phyloP scores from a whole-genome alignment of 1,284 basidiomycete species.

The Ganoderma sp. region DNA sequence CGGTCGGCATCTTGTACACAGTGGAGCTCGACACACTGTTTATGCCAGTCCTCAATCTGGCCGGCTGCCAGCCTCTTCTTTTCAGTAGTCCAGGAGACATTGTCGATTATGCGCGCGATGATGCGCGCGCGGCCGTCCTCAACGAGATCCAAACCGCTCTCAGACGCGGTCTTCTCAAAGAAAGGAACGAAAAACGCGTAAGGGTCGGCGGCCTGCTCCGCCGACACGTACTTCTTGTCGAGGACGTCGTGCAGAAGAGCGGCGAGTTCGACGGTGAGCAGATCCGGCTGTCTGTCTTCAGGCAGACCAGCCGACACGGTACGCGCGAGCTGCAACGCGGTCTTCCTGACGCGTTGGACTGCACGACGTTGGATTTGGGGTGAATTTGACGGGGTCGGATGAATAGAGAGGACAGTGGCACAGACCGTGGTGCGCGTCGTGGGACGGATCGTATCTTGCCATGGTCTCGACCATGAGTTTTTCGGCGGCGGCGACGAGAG shows the following conservation, averaged over 20 bases:
- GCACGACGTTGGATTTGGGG: conserved; percentile 4
- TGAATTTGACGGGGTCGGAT: not conserved
- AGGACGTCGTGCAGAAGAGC: conserved; percentile 90
- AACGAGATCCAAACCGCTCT: conserved; percentile 58
- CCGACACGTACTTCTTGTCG: conserved; percentile 82
- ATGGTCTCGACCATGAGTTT: conserved; percentile 77
- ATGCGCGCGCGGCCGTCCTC: conserved; percentile 61
- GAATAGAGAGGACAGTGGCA: conserved; percentile 14
- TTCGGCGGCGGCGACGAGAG: conserved; percentile 65
- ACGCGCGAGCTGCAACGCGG: conserved; percentile 72
- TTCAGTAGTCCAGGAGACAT: conserved; percentile 89
- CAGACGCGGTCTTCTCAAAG: conserved; percentile 53
- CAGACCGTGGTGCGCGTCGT: conserved; percentile 88
- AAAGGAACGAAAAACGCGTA: conserved; percentile 72
- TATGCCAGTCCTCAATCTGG: conserved; percentile 74
- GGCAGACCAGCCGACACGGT: conserved; percentile 42
- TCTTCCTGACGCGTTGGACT: conserved; percentile 85
- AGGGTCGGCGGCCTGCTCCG: conserved; percentile 62
- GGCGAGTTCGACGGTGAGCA: conserved; percentile 80
- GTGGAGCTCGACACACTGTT: conserved; percentile 79
- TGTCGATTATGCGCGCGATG: conserved; percentile 73
- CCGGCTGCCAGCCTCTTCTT: conserved; percentile 64
- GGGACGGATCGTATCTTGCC: conserved; percentile 87
- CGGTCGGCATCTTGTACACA: conserved; percentile 94
- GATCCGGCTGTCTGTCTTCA: conserved; percentile 54